phyloP scores from a whole-genome alignment of 768 basidiomycete genomes.

The Hortiboletus campestris region DNA sequence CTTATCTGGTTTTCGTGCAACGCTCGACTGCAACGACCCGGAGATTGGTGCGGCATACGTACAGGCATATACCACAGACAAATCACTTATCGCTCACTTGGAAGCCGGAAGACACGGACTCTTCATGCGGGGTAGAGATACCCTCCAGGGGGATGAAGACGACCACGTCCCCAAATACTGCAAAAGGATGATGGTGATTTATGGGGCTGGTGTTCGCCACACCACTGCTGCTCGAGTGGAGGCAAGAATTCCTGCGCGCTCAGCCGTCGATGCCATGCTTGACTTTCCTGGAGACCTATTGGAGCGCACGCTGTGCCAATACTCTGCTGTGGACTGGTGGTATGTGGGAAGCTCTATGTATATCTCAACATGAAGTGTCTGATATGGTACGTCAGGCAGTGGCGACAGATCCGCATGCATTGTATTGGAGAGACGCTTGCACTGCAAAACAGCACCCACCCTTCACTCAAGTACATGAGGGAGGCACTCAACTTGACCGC shows the following conservation, averaged over 20 bases:
- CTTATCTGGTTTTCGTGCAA: no score
- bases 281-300: not conserved
- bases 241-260: not conserved
- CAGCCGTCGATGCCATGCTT: not conserved
- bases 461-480: not conserved
- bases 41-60: not conserved
- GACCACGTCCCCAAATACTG: not conserved
- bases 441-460: not conserved
- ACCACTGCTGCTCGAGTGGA: constrained; percentile 2
- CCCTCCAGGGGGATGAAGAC: not conserved
- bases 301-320: not conserved
- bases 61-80: constrained; percentile 5
- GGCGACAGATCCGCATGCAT: constrained; percentile 4
- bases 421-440: constrained; percentile 1
- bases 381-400: constrained; percentile 1
- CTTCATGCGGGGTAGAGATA: constrained; percentile 1
- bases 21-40: not conserved
- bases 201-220: not conserved
- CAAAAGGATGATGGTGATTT: not conserved
- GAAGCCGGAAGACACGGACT: constrained; percentile 6
- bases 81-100: constrained; percentile 2
- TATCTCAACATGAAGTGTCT: no score
- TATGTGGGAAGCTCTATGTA: not conserved
- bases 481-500: constrained; percentile 5
- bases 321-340: constrained; percentile 3